Percentiles rank a stretch among this genome's conserved stretches.
Conservation (phyloP, 805 yeast species). For the Sugiyamaella mastotermitis region DNA sequence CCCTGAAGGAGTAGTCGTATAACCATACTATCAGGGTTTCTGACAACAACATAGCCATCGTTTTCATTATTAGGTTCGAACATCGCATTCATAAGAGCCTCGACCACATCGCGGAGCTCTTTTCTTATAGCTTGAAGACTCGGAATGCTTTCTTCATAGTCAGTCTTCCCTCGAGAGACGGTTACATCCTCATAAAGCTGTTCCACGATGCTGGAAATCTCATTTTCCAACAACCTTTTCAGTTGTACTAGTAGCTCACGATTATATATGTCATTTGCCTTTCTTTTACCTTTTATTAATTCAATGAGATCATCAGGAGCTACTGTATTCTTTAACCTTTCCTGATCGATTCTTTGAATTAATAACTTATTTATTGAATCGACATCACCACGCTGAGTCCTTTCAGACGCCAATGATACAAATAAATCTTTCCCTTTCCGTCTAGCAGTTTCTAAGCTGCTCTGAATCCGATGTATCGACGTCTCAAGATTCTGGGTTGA, state of each 20-base stretch:
- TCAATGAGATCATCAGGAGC: not conserved
- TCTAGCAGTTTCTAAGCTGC: too few relatives aligned
- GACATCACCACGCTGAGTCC: too few relatives aligned
- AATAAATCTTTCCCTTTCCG: too few relatives aligned
- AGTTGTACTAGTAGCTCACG: not conserved
- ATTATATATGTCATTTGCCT: not conserved
- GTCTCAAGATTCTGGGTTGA: too few relatives aligned
- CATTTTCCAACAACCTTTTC: conserved; percentile 5
- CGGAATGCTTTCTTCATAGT: not conserved
- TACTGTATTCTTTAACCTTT: not conserved
- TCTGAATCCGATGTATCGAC: too few relatives aligned
- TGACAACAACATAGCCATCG: conserved; percentile 11
- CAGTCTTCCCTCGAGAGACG: too few relatives aligned
- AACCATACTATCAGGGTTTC: conserved; percentile 12
- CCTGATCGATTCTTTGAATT: too few relatives aligned
- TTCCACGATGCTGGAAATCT: conserved; percentile 1
- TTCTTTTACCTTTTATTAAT: not conserved
- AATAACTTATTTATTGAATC: too few relatives aligned
- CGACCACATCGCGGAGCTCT: conserved; percentile 7
- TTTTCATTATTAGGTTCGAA: conserved; percentile 8
- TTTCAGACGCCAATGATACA: too few relatives aligned
- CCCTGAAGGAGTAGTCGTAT: conserved; percentile 14
- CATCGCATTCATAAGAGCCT: conserved; percentile 16
- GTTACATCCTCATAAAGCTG: not conserved
- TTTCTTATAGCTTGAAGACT: not conserved